Evolutionary conservation across 768 basidiomycete species (phyloP).

Genomic region (Phlebiopsis flavidoalba): DNA sequence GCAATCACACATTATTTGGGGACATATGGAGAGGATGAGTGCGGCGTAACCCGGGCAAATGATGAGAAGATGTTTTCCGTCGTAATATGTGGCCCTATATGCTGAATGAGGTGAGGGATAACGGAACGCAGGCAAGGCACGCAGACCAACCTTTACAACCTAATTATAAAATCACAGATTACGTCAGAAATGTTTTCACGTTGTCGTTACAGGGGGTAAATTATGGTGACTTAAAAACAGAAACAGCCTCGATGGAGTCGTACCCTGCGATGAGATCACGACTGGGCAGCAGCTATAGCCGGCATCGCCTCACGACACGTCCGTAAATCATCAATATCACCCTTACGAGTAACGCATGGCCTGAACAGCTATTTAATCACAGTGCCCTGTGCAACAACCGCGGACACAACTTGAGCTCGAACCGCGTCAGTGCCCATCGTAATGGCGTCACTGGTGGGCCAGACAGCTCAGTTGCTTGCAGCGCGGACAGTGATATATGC

Average conservation of each 20-base stretch:
- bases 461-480: background rate
- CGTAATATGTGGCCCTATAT: conserved; percentile 79
- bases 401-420: conserved; percentile 24
- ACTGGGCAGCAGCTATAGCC: too few species aligned
- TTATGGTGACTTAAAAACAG: conserved; percentile 15
- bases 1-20: too few species aligned
- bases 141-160: conserved; percentile 1
- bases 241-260: conserved; percentile 83
- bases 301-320: too few species aligned
- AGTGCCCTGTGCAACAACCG: background rate
- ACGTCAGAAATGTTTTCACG: background rate
- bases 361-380: conserved; percentile 28
- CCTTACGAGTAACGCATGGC: conserved; percentile 87
- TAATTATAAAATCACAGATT: background rate
- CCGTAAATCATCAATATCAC: too few species aligned
- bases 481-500: background rate
- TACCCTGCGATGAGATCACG: conserved; percentile 87
- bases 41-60: too few species aligned
- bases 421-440: conserved; percentile 90
- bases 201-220: too few species aligned
- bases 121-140: background rate
- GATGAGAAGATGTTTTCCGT: too few species aligned
- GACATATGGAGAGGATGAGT: background rate
- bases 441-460: conserved; percentile 62
- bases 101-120: background rate